Evolutionary conservation across 1,139 yeast species (phyloP), one percentile per base, ranked within the genome.

Genomic region (Taphrina deformans): DNA sequence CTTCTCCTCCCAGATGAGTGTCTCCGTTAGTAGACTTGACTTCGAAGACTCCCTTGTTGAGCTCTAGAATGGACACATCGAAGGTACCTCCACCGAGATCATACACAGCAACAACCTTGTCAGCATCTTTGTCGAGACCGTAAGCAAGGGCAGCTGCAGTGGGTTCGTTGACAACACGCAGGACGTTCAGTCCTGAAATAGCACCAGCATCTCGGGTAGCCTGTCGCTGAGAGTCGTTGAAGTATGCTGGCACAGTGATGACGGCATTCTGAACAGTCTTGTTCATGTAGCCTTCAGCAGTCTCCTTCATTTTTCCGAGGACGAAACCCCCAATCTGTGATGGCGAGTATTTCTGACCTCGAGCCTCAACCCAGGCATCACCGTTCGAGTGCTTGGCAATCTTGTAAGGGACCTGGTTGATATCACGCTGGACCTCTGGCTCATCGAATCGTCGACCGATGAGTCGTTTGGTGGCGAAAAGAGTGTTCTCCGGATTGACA

Each of bases 191-290:
- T 69, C 98, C 98, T 71, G 91, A 96, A 80, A 92, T 91, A 79
- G 91, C 93, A 83, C 98, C 98, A 68, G 98, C 97, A 78, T 90
- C 96, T 83, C 92, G 92, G 77, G 97, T 92, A 70, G 98, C 97
- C 81, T 92, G 97, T 83, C 97, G 88, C 82, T 92, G 98, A 70
- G 97, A 90, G 79, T 92, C 97, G 80, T 92, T 92, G 85, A 92
- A 92, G 81, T 92, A 92, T 69, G 97, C 98, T 70, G 98, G 98
- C 71, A 95, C 96, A 55, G 98, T 92, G 71, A 92, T 97, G 71
- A 92, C 98, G 67, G 99, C 97, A 77, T 89, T 88, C 78, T 83
- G 83, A 73, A 88, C 91, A 55, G 86, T 73, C 82, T 89, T 90
- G 78, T 95, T 93, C 72, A 92, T 82, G 81, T 88, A 87, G 68